Evolutionary conservation across 345 rosid species (phyloP).

Genomic region (Brassica incana): DNA sequence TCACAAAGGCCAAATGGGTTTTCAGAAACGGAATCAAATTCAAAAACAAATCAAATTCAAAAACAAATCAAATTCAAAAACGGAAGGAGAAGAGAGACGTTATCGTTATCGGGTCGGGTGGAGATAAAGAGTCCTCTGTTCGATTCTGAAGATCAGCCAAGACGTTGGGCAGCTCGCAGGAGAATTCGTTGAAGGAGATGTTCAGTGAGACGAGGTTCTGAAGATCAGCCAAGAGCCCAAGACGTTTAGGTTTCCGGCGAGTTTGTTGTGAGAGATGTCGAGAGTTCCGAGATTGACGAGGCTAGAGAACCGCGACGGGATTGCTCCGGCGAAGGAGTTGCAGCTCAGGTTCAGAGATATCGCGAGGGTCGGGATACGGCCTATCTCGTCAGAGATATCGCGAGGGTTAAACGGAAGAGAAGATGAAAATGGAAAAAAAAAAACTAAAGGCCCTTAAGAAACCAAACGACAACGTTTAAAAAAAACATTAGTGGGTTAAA

Average conservation of each 20-base stretch:
- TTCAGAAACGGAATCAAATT: too few species aligned
- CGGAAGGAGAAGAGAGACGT: too few species aligned
- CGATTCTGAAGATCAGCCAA: conserved; percentile 59
- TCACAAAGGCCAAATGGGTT: too few species aligned
- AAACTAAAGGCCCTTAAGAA: too few species aligned
- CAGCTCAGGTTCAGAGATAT: conserved; percentile 89
- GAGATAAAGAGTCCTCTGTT: conserved; percentile 66
- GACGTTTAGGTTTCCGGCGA: conserved; percentile 61
- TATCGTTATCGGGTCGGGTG: conserved; percentile 43
- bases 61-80: too few species aligned
- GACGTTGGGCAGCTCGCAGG: conserved; percentile 80
- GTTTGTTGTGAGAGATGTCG: conserved; percentile 79
- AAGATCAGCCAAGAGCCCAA: conserved; percentile 46
- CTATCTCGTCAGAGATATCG: conserved; percentile 70
- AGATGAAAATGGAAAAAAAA: too few species aligned
- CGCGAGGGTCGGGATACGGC: conserved; percentile 70
- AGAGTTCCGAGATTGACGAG: conserved; percentile 71
- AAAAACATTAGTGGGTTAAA: too few species aligned
- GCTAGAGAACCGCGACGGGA: conserved; percentile 72
- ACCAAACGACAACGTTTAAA: too few species aligned
- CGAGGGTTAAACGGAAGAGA: too few species aligned
- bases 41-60: too few species aligned
- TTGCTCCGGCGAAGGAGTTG: conserved; percentile 64
- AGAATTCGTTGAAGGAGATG: conserved; percentile 86
- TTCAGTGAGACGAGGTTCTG: conserved; percentile 90